Evolutionary conservation across 2,329 filamentous ascomycete genomes (phyloP), one percentile per base, ranked within the genome.

Genomic region (Claviceps pusilla): DNA sequence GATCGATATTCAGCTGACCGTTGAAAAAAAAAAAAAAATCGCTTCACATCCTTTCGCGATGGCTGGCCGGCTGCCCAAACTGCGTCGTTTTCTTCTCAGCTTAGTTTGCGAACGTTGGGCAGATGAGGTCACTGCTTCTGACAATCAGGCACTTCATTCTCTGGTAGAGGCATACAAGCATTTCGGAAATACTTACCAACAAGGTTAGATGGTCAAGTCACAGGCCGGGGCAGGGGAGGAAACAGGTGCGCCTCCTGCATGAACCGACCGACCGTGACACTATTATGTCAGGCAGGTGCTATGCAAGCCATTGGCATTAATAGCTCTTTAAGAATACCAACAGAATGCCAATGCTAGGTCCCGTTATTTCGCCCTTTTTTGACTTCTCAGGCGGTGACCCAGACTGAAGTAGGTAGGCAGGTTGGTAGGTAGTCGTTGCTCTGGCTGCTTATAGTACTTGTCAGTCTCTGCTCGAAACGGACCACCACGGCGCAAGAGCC

Each of bases 271-370:
- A 48, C 37, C 47, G 50, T 41, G 50, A 47, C n/a, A 47, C 55
- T 37, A 48, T 39, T 28, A 49, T 50, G 53, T 48, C 55, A 50
- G 55, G 49, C 57, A 60, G 59, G 51, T 58, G 57, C 53, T 51
- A 61, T 61, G 61, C 60, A 62, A 57, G 60, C 60, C 57, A 61
- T 60, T 51, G 48, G 16, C 24, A 10, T 29, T 29, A 19, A 19
- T 50, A 24, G 9, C 35, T 19, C 5, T 31, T 39, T 33, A 9
- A 14, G 14, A 41, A 41, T 16, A 16, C 4, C 4, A 41, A 41
- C 11, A 46, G 24, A 14, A 29, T 31, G 35, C 43, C 37, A 29
- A 47, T 42, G 48, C 47, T 19, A 48, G 52, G 31, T 16, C n/a
- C 10, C 19, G 2, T 35, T 28, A 50, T 37, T 39, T 54, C 35